phyloP scores from a whole-genome alignment of 306 rosid genomes.

The apple (Malus domestica) region ASM211411v1 NC_041797.1:3521001-3521500 shows the following conservation, averaged over 20 bases:
- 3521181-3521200: not conserved
- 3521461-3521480: not conserved
- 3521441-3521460: not conserved
- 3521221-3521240: not conserved
- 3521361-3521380: slow-evolving; percentile 1
- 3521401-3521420: slow-evolving; percentile 4
- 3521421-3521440: not conserved
- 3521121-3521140: too few species aligned
- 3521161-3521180: too few species aligned
- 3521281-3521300: slow-evolving; percentile 2
- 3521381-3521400: not conserved
- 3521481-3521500: not conserved
- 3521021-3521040: too few species aligned
- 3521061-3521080: too few species aligned
- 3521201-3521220: not conserved
- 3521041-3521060: too few species aligned
- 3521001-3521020: too few species aligned
- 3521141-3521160: too few species aligned
- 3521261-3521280: not conserved
- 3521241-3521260: not conserved
- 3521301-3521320: not conserved
- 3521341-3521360: not conserved
- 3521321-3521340: not conserved
- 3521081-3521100: too few species aligned
- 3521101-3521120: too few species aligned